Evolutionary conservation across 2,329 filamentous ascomycete species (phyloP), one percentile per base, ranked within the genome.

Genomic region (Clarireedia paspali): DNA sequence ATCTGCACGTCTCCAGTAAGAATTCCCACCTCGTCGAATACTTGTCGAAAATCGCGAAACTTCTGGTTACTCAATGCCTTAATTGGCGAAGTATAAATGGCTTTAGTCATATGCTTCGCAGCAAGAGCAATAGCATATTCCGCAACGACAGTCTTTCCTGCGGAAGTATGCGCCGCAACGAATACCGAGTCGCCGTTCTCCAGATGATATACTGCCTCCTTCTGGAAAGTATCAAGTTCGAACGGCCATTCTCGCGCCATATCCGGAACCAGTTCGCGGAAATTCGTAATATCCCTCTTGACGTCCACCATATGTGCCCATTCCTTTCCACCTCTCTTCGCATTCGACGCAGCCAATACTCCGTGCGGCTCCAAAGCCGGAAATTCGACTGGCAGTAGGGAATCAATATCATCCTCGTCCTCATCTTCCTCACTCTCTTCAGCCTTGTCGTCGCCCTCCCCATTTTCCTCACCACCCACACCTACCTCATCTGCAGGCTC

Each of bases 271-370:
- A 99, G 77, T 59, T 96, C 92, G 57, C 81, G 78, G 71, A 99
- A 97, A 68, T 97, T 97, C n/a, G 88, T 79, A 66, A 97, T 95
- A 52, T 92, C 89, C 58, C 90, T 83, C 66, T 92, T 91, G 64
- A 97, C 87, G 70, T 99, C 92, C 2, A 99, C 92, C 84, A 99
- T 95, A 72, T 99, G 94, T 51, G 94, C 94, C 92, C 94, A 99
- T 73, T 97, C 90, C 65, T 82, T 86, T 6, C 88, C 88, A 40
- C 83, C 83, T 66, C 87, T 88, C 67, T 85, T 88, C 59, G 84
- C 77, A 58, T 84, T 82, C 7, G 88, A 85, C 51, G 86, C 76
- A 20, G 87, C 80, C 30, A 96, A 81, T 23, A 83, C 80, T n/a
- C 85, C 85, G 67, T 87, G 88, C 9, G 94, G 90, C 63, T 95